Base-by-base conservation (phyloP, 2,329 filamentous ascomycete species). In the Ascochyta koolunga region DNA sequence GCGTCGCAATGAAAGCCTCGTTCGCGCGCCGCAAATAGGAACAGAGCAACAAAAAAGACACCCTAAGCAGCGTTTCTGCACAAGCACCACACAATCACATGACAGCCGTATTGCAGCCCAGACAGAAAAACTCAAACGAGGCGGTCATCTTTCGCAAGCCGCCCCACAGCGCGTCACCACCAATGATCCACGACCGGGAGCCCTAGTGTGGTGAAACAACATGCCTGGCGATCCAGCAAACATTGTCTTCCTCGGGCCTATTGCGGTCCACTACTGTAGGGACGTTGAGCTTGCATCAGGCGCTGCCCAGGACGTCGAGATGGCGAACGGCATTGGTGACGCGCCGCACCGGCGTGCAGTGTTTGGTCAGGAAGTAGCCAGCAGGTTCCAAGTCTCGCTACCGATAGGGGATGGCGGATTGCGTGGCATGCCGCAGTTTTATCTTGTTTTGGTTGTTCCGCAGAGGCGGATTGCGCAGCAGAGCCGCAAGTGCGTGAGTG, bases 121-220 rank as follows among this genome's bases (percentile, higher is more conserved):
- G 31, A 1, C 7, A 5, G 11, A 16, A 29, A 27, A 22, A 49
- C n/a, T n/a, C n/a, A 31, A 37, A 16, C 33, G 5, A 25, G 27
- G 37, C 36, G 18, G 16, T 40, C 11, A 22, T 38, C 43, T 53
- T 53, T 43, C 50, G 43, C 43, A 53, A 53, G 50, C 50, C 43
- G 37, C 38, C 15, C 47, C 38, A 43, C 47, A 5, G 32, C 33
- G 39, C 50, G 50, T 48, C 38, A 48, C 27, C 24, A 5, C 1
- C 11, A 31, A 43, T 33, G 24, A 53, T 25, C 21, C 7, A 5
- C 37, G 7, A 13, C 44, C 42, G 15, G 50, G 38, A 37, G 11
- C 32, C 2, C 4, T 2, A n/a, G 7, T 18, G 11, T 24, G 16
- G 41, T 48, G 43, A 54, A 48, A 54, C 44, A 39, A 27, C 15